Conservation (phyloP, 2,329 filamentous ascomycete species). For the Epichloe typhina region DNA sequence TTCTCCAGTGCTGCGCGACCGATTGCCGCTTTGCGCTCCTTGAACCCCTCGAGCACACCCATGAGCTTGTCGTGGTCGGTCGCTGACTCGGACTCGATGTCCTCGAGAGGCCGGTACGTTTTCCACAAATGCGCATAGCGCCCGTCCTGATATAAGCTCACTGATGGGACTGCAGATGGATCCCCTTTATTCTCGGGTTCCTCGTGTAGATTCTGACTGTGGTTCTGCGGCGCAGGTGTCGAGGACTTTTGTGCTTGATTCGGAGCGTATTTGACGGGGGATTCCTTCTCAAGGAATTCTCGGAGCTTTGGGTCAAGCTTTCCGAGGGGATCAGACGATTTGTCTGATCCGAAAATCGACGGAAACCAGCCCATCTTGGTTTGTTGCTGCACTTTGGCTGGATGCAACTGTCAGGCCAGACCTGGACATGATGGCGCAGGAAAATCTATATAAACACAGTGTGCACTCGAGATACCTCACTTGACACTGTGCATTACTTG, state of each 20-base stretch:
- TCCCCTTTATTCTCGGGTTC: constrained; percentile 9
- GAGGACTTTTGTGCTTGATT: constrained; percentile 13
- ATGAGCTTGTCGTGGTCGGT: constrained; percentile 68
- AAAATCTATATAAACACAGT: background rate
- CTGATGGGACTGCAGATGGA: constrained; percentile 26
- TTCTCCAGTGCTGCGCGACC: constrained; percentile 81
- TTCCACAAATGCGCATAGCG: constrained; percentile 81
- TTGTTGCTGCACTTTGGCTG: background rate
- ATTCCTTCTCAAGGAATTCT: constrained; percentile 74
- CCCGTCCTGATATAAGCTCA: constrained; percentile 46
- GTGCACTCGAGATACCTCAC: background rate
- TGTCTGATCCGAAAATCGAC: constrained; percentile 36
- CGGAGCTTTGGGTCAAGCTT: constrained; percentile 73
- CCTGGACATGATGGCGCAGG: background rate
- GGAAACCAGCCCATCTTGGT: constrained; percentile 44
- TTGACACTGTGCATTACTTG: background rate
- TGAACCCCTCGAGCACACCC: constrained; percentile 72
- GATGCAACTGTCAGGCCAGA: background rate
- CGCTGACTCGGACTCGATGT: constrained; percentile 56
- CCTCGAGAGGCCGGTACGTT: constrained; percentile 62
- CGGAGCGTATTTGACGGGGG: constrained; percentile 53
- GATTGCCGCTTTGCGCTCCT: constrained; percentile 66
- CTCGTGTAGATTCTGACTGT: constrained; percentile 6
- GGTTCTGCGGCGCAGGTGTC: constrained; percentile 6
- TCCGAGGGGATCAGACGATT: constrained; percentile 44